Evolutionary conservation across 129 eudicot species (phyloP).

Genomic region (Pittosporum tobira): DNA sequence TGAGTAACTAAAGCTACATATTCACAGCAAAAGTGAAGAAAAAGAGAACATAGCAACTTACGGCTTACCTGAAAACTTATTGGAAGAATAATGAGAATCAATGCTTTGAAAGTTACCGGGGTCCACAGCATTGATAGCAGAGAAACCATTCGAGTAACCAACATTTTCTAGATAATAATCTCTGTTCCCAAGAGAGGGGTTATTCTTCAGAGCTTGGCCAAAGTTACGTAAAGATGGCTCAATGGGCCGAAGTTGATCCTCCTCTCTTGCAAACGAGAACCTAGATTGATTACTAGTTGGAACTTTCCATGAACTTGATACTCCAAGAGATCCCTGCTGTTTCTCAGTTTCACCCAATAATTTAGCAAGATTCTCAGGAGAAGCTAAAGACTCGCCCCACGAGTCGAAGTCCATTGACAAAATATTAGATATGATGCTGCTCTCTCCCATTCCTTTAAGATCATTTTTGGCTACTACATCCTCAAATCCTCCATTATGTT

Average conservation of each 20-base stretch:
- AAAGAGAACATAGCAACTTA: background rate
- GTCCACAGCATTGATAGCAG: constrained; percentile 40
- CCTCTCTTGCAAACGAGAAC: constrained; percentile 95
- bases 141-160: constrained; percentile 40
- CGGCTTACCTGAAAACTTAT: constrained; percentile 49
- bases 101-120: constrained; percentile 34
- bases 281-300: constrained; percentile 69
- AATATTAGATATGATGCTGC: constrained; percentile 81
- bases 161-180: constrained; percentile 32
- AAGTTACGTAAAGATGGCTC: constrained; percentile 26
- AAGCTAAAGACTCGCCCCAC: constrained; percentile 79
- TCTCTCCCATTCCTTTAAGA: constrained; percentile 54
- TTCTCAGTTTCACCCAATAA: constrained; percentile 58
- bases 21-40: background rate
- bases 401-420: constrained; percentile 77
- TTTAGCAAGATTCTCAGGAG: constrained; percentile 66
- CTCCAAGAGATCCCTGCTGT: constrained; percentile 41
- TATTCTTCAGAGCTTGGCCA: constrained; percentile 21
- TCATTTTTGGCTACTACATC: constrained; percentile 24
- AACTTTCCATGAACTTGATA: constrained; percentile 47
- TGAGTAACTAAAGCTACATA: background rate
- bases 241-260: constrained; percentile 38
- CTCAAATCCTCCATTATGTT: constrained; percentile 29
- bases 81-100: constrained; percentile 38
- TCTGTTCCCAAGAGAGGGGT: constrained; percentile 27